Conservation (phyloP, 176 grass and related monocot genomes). For the Sorghum bicolor region Sorghum_bicolor_NCBIv3 NC_012871.2:74547501-74548000, state of each 20-base stretch:
- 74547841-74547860: too few species aligned
- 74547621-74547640: constrained; percentile 88
- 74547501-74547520: too few species aligned
- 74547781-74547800: constrained; percentile 89
- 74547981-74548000: too few species aligned
- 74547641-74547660: constrained; percentile 71
- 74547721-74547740: constrained; percentile 65
- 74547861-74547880: too few species aligned
- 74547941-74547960: too few species aligned
- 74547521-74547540: too few species aligned
- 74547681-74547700: neutral
- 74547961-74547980: too few species aligned
- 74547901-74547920: too few species aligned
- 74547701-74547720: neutral
- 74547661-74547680: neutral
- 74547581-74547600: constrained; percentile 80
- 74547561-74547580: constrained; percentile 5
- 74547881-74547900: too few species aligned
- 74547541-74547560: neutral
- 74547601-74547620: constrained; percentile 79
- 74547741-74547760: constrained; percentile 93
- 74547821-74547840: too few species aligned
- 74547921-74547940: too few species aligned
- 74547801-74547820: too few species aligned
- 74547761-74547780: constrained; percentile 93